These are phyloP conservation scores for Silene vulgaris DNA, from an alignment of 179 eudicot genomes.

Conservation along the genomic window DNA sequence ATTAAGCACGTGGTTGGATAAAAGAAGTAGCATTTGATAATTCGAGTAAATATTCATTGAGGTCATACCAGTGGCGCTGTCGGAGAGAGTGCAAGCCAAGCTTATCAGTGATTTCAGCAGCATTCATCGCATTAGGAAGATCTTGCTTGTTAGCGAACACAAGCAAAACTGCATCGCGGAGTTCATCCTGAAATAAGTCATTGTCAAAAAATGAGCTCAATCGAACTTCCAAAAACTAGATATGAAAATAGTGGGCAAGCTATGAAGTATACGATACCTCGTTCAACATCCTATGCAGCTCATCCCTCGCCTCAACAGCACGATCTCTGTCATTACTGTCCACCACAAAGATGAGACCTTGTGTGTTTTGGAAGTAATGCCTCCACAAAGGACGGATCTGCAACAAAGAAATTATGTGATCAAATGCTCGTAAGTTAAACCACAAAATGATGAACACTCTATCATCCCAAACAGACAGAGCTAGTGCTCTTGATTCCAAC, in stretches of 20 bases:
- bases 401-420: constrained; percentile 12
- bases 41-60: not conserved
- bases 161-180: constrained; percentile 85
- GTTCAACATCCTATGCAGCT: constrained; percentile 47
- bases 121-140: constrained; percentile 95
- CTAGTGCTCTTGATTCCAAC: not conserved
- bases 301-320: constrained; percentile 44
- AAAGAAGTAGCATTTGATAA: not conserved
- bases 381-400: constrained; percentile 58
- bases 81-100: constrained; percentile 89
- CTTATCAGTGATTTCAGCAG: constrained; percentile 92
- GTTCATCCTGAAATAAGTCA: constrained; percentile 62
- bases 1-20: not conserved
- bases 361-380: constrained; percentile 48
- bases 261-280: constrained; percentile 26
- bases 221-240: not conserved
- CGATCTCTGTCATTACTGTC: constrained; percentile 50
- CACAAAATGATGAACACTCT: not conserved
- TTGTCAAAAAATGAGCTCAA: constrained; percentile 11
- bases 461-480: not conserved
- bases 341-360: constrained; percentile 46
- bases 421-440: not conserved
- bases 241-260: not conserved
- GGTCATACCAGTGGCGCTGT: constrained; percentile 78
- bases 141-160: constrained; percentile 90